A percentile compares a stretch with the other conserved stretches of the same genome.
Evolutionary conservation across 2,329 filamentous ascomycete genomes (phyloP).

Genomic region (Cladophialophora psammophila): DNA sequence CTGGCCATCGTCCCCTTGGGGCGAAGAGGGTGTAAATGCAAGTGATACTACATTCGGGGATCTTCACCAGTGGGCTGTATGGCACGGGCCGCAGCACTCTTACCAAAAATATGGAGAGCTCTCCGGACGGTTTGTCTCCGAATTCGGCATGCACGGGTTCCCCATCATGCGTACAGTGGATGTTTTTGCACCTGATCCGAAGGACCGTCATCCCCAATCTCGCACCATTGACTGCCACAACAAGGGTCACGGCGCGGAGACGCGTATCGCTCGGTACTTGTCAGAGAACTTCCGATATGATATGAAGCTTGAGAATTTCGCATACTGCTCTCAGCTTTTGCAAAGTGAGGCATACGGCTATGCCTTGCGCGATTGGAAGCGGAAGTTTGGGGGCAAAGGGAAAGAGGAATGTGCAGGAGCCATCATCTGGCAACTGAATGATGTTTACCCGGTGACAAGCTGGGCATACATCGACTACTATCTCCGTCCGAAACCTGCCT

Average conservation of each 20-base stretch:
- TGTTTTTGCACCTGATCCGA: constrained; percentile 73
- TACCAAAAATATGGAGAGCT: constrained; percentile 90
- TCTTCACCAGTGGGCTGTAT: constrained; percentile 87
- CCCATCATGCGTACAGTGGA: constrained; percentile 79
- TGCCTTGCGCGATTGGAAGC: constrained; percentile 63
- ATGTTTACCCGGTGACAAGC: constrained; percentile 65
- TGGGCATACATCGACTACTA: constrained; percentile 71
- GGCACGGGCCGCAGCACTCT: constrained; percentile 68
- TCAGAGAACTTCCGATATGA: constrained; percentile 78
- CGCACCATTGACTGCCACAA: constrained; percentile 93
- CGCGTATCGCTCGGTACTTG: constrained; percentile 83
- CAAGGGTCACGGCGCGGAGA: constrained; percentile 87
- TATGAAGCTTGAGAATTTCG: constrained; percentile 67
- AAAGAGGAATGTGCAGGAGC: constrained; percentile 53
- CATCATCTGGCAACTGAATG: constrained; percentile 57
- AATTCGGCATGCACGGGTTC: constrained; percentile 95
- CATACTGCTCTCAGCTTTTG: constrained; percentile 70
- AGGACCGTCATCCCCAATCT: constrained; percentile 81
- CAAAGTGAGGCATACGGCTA: constrained; percentile 68
- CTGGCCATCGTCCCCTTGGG: constrained; percentile 85
- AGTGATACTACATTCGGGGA: constrained; percentile 83
- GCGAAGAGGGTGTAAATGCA: constrained; percentile 76
- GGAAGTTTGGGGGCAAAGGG: constrained; percentile 54
- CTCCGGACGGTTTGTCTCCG: constrained; percentile 87
- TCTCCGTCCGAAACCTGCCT: constrained; percentile 66